These are phyloP conservation scores for Cenchrus purpureus DNA, from an alignment of 176 grass and related monocot species.

Conservation along the genomic window DNA sequence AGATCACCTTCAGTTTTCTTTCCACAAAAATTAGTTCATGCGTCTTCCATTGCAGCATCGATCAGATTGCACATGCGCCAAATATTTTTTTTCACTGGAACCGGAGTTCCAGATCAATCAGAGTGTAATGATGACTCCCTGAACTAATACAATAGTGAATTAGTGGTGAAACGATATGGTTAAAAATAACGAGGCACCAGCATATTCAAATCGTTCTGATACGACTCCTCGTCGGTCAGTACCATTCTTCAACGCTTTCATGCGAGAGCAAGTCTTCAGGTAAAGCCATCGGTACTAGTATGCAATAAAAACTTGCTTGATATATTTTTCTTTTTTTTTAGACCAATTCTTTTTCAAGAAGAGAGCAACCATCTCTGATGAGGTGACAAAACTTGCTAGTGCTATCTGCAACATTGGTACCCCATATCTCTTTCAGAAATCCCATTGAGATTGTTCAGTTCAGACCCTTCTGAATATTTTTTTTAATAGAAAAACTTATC, in stretches of 20 bases:
- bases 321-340: neutral
- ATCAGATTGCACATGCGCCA: conserved; percentile 34
- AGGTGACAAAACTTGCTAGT: neutral
- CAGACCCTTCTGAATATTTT: too few species aligned
- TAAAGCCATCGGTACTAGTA: neutral
- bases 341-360: neutral
- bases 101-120: neutral
- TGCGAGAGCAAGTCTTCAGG: neutral
- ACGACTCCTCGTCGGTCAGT: neutral
- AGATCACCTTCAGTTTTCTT: neutral
- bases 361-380: neutral
- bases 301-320: too few species aligned
- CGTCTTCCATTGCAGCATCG: neutral
- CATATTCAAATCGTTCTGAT: neutral
- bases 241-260: neutral
- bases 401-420: neutral
- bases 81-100: neutral
- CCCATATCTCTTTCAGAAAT: neutral
- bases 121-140: conserved; percentile 12
- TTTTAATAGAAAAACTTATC: too few species aligned
- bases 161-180: neutral
- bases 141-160: neutral
- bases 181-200: neutral
- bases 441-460: too few species aligned
- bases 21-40: neutral